Evolutionary conservation across 495 filamentous ascomycete species (phyloP).

Genomic region (Penicillium bovifimosum): DNA sequence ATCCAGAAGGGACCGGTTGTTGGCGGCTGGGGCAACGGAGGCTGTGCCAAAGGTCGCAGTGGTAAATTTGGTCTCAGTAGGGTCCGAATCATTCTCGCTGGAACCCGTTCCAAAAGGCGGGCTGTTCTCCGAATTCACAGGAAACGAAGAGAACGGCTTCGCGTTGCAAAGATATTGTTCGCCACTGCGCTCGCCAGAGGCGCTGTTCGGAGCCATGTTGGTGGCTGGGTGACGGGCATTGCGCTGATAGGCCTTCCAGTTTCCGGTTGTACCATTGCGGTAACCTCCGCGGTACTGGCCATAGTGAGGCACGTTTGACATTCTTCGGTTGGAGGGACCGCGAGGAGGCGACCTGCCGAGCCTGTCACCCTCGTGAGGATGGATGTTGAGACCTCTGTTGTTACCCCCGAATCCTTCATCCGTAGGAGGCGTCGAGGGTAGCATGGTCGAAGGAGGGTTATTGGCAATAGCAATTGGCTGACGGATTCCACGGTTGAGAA

Average conservation of each 20-base stretch:
- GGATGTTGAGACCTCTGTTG: too few species aligned
- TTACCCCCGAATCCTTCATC: too few species aligned
- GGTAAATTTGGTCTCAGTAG: background rate
- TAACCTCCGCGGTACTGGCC: background rate
- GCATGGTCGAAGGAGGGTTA: slow-evolving; percentile 12
- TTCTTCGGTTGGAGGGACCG: background rate
- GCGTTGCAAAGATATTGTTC: background rate
- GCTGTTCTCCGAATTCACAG: background rate
- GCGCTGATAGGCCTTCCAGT: background rate
- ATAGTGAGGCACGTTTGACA: background rate
- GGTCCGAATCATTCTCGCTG: background rate
- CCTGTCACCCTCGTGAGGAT: too few species aligned
- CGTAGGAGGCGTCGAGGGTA: background rate
- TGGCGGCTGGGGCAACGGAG: background rate
- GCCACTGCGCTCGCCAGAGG: background rate
- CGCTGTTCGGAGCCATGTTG: background rate
- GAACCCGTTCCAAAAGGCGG: background rate
- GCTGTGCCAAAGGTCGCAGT: background rate
- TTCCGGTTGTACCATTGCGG: background rate
- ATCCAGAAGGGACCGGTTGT: too few species aligned
- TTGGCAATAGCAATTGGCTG: slow-evolving; percentile 11
- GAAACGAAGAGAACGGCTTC: background rate
- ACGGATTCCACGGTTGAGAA: slow-evolving; percentile 18
- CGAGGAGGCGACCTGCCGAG: slow-evolving; percentile 1
- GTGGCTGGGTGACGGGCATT: background rate